Evolutionary conservation across 768 basidiomycete genomes (phyloP).

Genomic region (Cubamyces sp.): DNA sequence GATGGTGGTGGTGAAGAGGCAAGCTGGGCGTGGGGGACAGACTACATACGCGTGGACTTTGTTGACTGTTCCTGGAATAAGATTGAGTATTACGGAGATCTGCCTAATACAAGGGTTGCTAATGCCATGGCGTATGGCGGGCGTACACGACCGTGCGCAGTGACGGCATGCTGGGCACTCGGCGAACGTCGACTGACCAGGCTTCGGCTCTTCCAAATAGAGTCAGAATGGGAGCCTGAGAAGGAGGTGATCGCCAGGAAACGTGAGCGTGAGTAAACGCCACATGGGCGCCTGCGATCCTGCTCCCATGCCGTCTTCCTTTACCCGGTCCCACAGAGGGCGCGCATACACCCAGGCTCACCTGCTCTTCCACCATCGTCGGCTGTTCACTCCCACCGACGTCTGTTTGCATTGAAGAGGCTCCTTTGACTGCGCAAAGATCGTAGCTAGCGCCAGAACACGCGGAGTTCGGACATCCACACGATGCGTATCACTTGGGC

Average conservation of each 20-base stretch:
- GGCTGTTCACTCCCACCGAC: not conserved
- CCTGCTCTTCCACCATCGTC: not conserved
- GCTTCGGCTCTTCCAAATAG: too few relatives aligned
- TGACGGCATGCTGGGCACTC: too few relatives aligned
- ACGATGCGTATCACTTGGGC: constrained; percentile 6
- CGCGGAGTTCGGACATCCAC: not conserved
- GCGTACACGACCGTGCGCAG: too few relatives aligned
- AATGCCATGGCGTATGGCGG: too few relatives aligned
- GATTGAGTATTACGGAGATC: too few relatives aligned
- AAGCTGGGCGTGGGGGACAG: not conserved
- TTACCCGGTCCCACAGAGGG: too few relatives aligned
- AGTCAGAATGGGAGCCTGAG: not conserved
- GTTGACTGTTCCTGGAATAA: not conserved
- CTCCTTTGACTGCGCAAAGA: not conserved
- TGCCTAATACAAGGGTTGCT: too few relatives aligned
- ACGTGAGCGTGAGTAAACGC: not conserved
- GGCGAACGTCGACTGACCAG: too few relatives aligned
- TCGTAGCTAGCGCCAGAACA: not conserved
- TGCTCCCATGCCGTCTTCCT: not conserved
- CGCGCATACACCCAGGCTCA: constrained; percentile 4
- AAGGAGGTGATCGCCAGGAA: not conserved
- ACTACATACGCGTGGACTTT: not conserved
- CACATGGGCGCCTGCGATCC: not conserved
- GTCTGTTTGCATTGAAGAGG: not conserved
- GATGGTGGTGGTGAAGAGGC: constrained; percentile 12